These are phyloP conservation scores for Ganoderma lucidum DNA, from an alignment of 1,284 basidiomycete species.

Conservation along the genomic window DNA sequence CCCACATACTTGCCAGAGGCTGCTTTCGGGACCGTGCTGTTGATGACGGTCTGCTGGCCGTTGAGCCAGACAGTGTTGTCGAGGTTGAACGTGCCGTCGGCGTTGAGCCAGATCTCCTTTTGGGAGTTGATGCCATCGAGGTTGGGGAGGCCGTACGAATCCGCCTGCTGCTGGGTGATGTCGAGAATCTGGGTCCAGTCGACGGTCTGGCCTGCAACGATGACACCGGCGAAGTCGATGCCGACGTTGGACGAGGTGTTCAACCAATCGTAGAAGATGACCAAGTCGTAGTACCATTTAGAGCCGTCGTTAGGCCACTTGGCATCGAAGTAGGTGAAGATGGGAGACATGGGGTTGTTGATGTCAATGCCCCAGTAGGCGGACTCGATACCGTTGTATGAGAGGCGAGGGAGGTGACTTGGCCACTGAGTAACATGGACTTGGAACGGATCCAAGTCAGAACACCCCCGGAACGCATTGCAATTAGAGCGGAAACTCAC, in stretches of 20 bases:
- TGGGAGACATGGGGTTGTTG: slow-evolving; percentile 25
- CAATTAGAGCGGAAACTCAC: slow-evolving; percentile 13
- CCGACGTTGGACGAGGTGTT: slow-evolving; percentile 12
- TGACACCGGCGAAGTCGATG: slow-evolving; percentile 28
- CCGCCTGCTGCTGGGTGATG: slow-evolving; percentile 20
- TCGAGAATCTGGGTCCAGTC: slow-evolving; percentile 27
- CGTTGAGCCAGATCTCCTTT: slow-evolving; percentile 24
- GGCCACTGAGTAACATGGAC: slow-evolving; percentile 24
- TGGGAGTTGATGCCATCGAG: slow-evolving; percentile 26
- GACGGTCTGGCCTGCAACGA: slow-evolving; percentile 23
- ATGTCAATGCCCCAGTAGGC: slow-evolving; percentile 28
- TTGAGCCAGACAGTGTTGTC: slow-evolving; percentile 25
- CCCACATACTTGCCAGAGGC: slow-evolving; percentile 21
- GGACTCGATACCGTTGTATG: slow-evolving; percentile 10
- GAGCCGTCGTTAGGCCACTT: slow-evolving; percentile 25
- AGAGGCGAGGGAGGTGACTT: slow-evolving; percentile 12
- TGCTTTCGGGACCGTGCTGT: slow-evolving; percentile 23
- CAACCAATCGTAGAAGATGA: slow-evolving; percentile 28
- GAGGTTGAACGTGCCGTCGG: slow-evolving; percentile 28
- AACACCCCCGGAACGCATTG: neutral
- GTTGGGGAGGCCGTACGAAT: slow-evolving; percentile 25
- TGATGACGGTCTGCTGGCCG: slow-evolving; percentile 16
- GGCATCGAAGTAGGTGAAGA: slow-evolving; percentile 27
- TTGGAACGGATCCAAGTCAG: slow-evolving; percentile 1
- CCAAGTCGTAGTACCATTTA: slow-evolving; percentile 32